phyloP scores from a whole-genome alignment of 1,139 yeast genomes.

The Nakaseomyces glabratus region DNA sequence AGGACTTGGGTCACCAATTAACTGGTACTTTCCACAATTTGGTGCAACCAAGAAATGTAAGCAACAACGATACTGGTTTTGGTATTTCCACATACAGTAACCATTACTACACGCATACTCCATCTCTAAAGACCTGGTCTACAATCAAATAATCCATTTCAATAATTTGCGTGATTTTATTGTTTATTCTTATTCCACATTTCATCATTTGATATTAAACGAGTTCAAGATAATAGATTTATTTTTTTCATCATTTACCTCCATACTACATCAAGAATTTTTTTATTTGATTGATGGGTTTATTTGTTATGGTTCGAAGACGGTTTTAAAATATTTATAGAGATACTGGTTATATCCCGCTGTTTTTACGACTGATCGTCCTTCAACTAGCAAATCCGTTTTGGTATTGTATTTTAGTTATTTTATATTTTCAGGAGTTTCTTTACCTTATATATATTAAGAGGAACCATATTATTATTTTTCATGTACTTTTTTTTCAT shows the following conservation, averaged over 20 bases:
- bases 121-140: slow-evolving; percentile 49
- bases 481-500: no score
- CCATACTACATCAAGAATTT: no score
- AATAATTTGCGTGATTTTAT: slow-evolving; percentile 7
- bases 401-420: slow-evolving; percentile 7
- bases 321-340: no score
- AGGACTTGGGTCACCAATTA: slow-evolving; percentile 32
- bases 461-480: slow-evolving; percentile 2
- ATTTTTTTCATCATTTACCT: no score
- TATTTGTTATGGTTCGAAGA: no score
- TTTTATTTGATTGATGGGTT: no score
- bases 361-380: no score
- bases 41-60: slow-evolving; percentile 78
- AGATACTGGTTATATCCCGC: no score
- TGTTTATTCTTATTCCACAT: slow-evolving; percentile 9
- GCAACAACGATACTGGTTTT: slow-evolving; percentile 76
- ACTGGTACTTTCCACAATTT: slow-evolving; percentile 57
- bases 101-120: slow-evolving; percentile 46
- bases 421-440: slow-evolving; percentile 5
- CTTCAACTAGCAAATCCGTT: no score
- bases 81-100: slow-evolving; percentile 44
- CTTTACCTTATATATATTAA: slow-evolving; percentile 5
- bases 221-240: slow-evolving; percentile 7
- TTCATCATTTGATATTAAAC: slow-evolving; percentile 7
- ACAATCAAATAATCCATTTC: slow-evolving; percentile 44